A percentile compares a stretch with the other conserved stretches of the same genome.
These are phyloP conservation scores for Puccinia hordei DNA, from an alignment of 1,284 basidiomycete genomes.

Conservation along the genomic window DNA sequence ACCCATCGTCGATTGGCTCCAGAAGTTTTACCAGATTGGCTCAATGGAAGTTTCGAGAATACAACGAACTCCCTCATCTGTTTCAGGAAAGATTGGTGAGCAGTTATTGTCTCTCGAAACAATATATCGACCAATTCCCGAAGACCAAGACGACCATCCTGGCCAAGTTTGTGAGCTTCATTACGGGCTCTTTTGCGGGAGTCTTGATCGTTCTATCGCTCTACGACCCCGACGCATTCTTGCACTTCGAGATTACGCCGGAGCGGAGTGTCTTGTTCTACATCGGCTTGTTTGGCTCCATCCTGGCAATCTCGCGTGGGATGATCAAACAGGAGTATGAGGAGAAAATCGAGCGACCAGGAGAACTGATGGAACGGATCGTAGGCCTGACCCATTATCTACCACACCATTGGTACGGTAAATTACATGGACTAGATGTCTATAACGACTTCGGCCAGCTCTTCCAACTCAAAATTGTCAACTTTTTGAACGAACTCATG, in stretches of 20 bases:
- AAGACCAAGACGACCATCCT: slow-evolving; percentile 82
- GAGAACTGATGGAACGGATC: slow-evolving; percentile 84
- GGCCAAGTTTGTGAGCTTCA: slow-evolving; percentile 84
- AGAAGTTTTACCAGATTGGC: slow-evolving; percentile 91
- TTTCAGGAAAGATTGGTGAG: slow-evolving; percentile 82
- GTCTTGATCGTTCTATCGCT: slow-evolving; percentile 87
- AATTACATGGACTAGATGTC: slow-evolving; percentile 82
- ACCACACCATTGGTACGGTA: slow-evolving; percentile 84
- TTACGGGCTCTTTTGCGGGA: slow-evolving; percentile 93
- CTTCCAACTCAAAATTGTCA: slow-evolving; percentile 81
- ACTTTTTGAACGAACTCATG: slow-evolving; percentile 82
- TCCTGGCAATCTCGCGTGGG: slow-evolving; percentile 83
- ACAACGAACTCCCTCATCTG: slow-evolving; percentile 94
- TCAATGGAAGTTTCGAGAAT: slow-evolving; percentile 98
- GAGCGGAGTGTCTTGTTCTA: slow-evolving; percentile 93
- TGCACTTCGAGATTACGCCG: slow-evolving; percentile 90
- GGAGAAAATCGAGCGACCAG: slow-evolving; percentile 87
- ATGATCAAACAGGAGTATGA: slow-evolving; percentile 77
- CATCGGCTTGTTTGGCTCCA: slow-evolving; percentile 79
- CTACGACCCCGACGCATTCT: slow-evolving; percentile 75
- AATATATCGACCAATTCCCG: slow-evolving; percentile 96
- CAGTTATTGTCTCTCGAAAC: slow-evolving; percentile 83
- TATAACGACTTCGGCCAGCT: slow-evolving; percentile 84
- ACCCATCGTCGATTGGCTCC: slow-evolving; percentile 88
- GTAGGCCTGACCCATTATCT: slow-evolving; percentile 93